These are phyloP conservation scores for Lentinula raphanica DNA, from an alignment of 768 basidiomycete genomes.

Conservation along the genomic window DNA sequence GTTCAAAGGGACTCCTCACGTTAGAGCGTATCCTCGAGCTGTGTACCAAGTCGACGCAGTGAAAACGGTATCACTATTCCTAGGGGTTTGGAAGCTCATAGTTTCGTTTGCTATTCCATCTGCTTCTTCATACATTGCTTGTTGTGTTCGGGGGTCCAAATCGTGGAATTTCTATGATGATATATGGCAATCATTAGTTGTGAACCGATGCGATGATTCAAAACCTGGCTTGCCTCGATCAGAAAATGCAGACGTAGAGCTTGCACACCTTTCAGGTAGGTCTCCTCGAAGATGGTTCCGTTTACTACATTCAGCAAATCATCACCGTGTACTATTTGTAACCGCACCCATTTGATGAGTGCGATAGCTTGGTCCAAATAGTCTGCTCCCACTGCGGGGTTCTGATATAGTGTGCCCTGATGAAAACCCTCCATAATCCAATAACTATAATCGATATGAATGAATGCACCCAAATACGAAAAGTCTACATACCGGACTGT, in stretches of 20 bases:
- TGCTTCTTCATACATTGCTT: neutral
- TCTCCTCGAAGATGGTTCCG: neutral
- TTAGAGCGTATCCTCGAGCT: neutral
- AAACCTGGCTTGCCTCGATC: neutral
- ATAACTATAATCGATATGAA: neutral
- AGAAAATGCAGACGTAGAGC: neutral
- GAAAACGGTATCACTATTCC: neutral
- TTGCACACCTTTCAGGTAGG: conserved; percentile 1
- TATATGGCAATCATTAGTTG: too few species aligned
- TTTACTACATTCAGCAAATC: neutral
- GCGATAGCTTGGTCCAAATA: neutral
- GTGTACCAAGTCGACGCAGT: neutral
- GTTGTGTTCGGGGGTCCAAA: neutral
- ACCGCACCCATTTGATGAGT: conserved; percentile 2
- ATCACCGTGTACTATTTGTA: neutral
- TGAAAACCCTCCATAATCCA: conserved; percentile 4
- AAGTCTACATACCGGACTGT: conserved; percentile 14
- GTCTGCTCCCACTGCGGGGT: neutral
- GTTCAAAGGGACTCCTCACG: neutral
- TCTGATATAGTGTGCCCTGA: neutral
- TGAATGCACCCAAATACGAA: neutral
- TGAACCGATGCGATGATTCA: too few species aligned
- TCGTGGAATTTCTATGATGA: neutral
- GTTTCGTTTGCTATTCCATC: neutral
- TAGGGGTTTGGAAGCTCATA: neutral